Evolutionary conservation across 1,139 yeast genomes (phyloP), one percentile per base, ranked within the genome.

Genomic region (Geotrichum candidum): DNA sequence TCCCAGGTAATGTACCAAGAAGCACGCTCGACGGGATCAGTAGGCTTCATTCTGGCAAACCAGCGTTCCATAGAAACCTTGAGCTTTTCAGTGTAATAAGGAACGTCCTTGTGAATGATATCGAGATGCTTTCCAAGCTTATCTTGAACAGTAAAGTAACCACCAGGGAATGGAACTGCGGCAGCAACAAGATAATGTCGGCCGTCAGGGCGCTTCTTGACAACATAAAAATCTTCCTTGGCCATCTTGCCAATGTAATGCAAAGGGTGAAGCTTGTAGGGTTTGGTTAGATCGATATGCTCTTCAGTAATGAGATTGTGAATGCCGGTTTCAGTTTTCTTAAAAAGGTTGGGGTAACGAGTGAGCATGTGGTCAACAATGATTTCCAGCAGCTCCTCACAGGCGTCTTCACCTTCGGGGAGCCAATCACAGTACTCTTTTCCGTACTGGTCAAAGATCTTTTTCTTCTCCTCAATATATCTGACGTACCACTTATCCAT

Each of bases 131-230:
- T 80, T 27, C 91, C 92, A 54, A 87, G 68, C 67, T 86, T 86
- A 56, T 79, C 70, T 66, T 77, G 73, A 62, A 86, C 83, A 56
- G 87, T 86, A 73, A 86, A 87, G 1, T 86, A 83, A 4, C 91
- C 91, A 45, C 91, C 92, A 1, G 91, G 90, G 73, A 86, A 86
- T 7, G 91, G 90, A 45, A 87, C 91, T 0, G 88, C 89, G 3
- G 88, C 90, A 0, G 89, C 92, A 53, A 81, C 82, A 63, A 87
- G 76, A 70, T 87, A 85, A 71, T 86, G 90, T 55, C 72, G 69
- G 0, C 84, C 88, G 69, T 85, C 88, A 31, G 73, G 73, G 15
- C 84, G 81, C 69, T 77, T 71, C 52, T 63, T 61, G 35, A 85
- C 90, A 55, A 87, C 67, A 69, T 85, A 87, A 68, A 87, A 86